Conservation (phyloP, 2,329 filamentous ascomycete genomes). For the Colletotrichum sp. region DNA sequence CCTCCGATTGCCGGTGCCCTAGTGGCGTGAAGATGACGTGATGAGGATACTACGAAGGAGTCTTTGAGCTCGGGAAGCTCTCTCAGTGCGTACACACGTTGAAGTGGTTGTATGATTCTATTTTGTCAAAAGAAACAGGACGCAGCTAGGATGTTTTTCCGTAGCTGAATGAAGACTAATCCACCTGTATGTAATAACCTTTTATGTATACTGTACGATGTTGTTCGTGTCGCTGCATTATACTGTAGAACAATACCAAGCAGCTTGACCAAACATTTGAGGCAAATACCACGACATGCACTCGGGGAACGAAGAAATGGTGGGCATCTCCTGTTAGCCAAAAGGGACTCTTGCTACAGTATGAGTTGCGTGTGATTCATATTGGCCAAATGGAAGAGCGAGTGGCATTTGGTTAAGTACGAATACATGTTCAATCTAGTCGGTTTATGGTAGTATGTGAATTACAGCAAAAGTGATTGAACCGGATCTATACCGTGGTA, state of each 20-base stretch:
- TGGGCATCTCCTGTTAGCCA: no score
- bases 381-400: no score
- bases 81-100: neutral
- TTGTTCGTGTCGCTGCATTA: neutral
- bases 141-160: neutral
- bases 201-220: neutral
- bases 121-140: neutral
- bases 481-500: no score
- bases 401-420: no score
- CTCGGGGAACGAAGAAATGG: no score
- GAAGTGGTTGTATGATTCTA: neutral
- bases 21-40: neutral
- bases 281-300: neutral
- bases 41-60: rapidly evolving
- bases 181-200: neutral
- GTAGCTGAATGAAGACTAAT: neutral
- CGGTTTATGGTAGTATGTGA: no score
- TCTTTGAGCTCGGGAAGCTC: neutral
- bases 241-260: neutral
- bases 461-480: no score
- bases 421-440: no score
- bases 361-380: no score
- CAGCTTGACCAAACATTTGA: neutral
- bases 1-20: neutral
- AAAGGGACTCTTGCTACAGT: no score